A percentile compares a stretch with the other conserved stretches of the same genome.
These are phyloP conservation scores for Leccinum subtestaceum DNA, from an alignment of 768 basidiomycete species.

Conservation along the genomic window DNA sequence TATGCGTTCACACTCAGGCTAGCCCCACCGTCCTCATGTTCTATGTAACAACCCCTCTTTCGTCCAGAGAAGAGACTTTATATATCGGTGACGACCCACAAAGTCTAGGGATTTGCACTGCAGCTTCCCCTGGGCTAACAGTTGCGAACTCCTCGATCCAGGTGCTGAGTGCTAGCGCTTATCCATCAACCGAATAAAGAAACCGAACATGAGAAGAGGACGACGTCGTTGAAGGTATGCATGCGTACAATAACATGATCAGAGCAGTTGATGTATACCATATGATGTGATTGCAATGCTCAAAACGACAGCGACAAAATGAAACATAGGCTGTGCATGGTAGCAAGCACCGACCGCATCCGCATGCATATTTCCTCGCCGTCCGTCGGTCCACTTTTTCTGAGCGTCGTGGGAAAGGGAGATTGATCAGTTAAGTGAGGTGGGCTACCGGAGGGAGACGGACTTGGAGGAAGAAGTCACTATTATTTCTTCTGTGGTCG, in stretches of 20 bases:
- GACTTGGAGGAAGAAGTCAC: conserved; percentile 41
- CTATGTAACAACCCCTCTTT: too few relatives aligned
- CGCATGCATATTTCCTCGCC: conserved; percentile 55
- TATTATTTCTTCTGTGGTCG: conserved; percentile 75
- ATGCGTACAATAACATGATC: conserved; percentile 4
- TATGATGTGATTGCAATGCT: not conserved
- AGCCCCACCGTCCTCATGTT: not conserved
- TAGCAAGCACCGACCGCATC: not conserved
- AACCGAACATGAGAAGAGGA: not conserved
- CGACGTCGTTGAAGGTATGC: not conserved
- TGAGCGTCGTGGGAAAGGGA: conserved; percentile 28
- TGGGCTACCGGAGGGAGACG: not conserved
- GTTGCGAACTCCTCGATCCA: not conserved
- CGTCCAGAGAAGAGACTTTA: too few relatives aligned
- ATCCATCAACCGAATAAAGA: not conserved
- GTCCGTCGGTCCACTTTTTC: conserved; percentile 88
- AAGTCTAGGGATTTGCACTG: not conserved
- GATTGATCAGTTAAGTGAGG: conserved; percentile 1
- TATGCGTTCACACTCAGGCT: too few relatives aligned
- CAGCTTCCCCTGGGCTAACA: too few relatives aligned
- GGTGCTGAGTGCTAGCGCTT: not conserved
- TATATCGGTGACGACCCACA: not conserved
- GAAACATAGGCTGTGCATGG: not conserved
- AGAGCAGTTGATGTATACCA: not conserved
- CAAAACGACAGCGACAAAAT: not conserved